These are phyloP conservation scores for Lentinula boryana DNA, from an alignment of 768 basidiomycete species.

Conservation along the genomic window DNA sequence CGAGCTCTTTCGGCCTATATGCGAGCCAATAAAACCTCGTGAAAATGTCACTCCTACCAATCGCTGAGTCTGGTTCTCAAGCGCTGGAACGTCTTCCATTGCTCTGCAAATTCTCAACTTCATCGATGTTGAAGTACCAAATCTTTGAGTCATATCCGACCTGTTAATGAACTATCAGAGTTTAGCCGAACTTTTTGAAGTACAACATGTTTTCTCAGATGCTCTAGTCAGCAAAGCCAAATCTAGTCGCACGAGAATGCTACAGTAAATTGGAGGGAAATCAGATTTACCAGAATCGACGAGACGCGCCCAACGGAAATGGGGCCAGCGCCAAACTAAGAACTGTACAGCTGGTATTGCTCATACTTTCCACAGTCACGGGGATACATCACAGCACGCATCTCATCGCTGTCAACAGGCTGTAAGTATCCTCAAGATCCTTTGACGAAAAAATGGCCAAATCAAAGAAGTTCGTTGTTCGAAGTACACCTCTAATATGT, in stretches of 20 bases:
- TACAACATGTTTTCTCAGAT: too few species aligned
- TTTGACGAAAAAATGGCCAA: constrained; percentile 73
- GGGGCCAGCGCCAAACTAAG: neutral
- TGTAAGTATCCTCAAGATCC: constrained; percentile 16
- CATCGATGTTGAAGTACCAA: too few species aligned
- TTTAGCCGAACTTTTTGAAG: too few species aligned
- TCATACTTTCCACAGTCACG: neutral
- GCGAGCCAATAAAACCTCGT: constrained; percentile 6
- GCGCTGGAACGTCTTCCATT: neutral
- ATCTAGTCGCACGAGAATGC: too few species aligned
- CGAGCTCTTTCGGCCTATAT: constrained; percentile 9
- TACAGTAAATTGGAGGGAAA: too few species aligned
- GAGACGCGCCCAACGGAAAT: too few species aligned
- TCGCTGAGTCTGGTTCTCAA: neutral
- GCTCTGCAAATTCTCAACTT: too few species aligned
- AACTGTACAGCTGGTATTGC: constrained; percentile 1
- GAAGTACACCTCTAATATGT: neutral
- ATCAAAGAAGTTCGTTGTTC: constrained; percentile 82
- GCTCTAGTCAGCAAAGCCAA: too few species aligned
- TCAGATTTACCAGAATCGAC: too few species aligned
- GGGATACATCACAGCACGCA: too few species aligned
- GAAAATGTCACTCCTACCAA: constrained; percentile 1
- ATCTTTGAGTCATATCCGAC: too few species aligned
- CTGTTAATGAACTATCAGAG: too few species aligned
- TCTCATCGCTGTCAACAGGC: neutral